These are phyloP conservation scores for Mortierella antarctica DNA, from an alignment of 192 early-diverging fungal species.

Conservation along the genomic window DNA sequence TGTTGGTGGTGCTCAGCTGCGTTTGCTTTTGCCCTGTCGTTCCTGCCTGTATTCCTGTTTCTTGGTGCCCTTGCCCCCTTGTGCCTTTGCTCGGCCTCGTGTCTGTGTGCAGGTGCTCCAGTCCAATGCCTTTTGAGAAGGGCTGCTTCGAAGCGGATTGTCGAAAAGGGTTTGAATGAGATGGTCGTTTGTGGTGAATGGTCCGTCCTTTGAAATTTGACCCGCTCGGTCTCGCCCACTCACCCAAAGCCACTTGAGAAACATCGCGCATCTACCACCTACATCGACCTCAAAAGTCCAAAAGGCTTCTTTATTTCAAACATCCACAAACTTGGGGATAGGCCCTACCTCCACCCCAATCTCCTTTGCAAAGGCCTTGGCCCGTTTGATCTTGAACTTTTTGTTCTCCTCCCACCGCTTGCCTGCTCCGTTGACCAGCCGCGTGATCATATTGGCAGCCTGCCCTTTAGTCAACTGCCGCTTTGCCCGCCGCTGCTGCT, in stretches of 20 bases:
- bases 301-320: neutral
- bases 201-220: too few relatives aligned
- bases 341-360: constrained; percentile 45
- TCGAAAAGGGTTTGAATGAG: too few relatives aligned
- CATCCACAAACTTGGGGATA: constrained; percentile 24
- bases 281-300: too few relatives aligned
- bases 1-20: neutral
- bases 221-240: too few relatives aligned
- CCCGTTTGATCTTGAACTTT: constrained; percentile 35
- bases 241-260: too few relatives aligned
- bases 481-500: neutral
- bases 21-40: too few relatives aligned
- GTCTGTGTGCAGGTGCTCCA: too few relatives aligned
- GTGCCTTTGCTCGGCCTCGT: too few relatives aligned
- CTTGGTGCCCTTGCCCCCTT: neutral
- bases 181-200: too few relatives aligned
- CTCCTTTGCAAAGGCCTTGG: constrained; percentile 31
- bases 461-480: constrained; percentile 66
- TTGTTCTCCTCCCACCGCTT: constrained; percentile 57
- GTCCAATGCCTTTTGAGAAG: too few relatives aligned
- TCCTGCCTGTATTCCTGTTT: neutral
- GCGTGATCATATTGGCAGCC: constrained; percentile 76
- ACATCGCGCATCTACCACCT: too few relatives aligned
- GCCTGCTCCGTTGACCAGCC: constrained; percentile 62
- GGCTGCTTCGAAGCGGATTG: too few relatives aligned